phyloP scores from a whole-genome alignment of 192 early-diverging fungal genomes.

The Coemansia sp. region DNA sequence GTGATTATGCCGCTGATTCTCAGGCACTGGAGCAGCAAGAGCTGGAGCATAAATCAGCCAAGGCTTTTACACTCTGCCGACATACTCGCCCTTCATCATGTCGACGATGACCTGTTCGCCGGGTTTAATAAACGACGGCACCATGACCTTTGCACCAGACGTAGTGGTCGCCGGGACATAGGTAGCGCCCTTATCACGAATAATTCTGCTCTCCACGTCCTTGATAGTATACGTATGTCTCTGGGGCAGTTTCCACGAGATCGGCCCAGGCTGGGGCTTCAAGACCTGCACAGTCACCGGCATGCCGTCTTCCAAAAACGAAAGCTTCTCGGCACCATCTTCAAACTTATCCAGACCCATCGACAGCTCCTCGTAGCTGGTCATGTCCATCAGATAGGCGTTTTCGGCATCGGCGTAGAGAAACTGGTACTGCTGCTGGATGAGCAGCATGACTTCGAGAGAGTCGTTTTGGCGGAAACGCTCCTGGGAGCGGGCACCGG shows the following conservation, averaged over 20 bases:
- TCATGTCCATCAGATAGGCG: slow-evolving; percentile 65
- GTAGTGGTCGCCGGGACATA: slow-evolving; percentile 64
- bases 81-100: slow-evolving; percentile 59
- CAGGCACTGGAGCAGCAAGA: too few species aligned
- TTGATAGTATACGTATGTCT: slow-evolving; percentile 57
- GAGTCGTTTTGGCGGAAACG: slow-evolving; percentile 67
- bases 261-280: slow-evolving; percentile 56
- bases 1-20: too few species aligned
- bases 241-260: slow-evolving; percentile 60
- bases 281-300: slow-evolving; percentile 55
- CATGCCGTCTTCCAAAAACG: slow-evolving; percentile 55
- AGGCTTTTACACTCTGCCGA: slow-evolving; percentile 56
- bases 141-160: slow-evolving; percentile 62
- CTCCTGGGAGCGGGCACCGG: slow-evolving; percentile 56
- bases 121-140: slow-evolving; percentile 78
- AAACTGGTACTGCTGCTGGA: slow-evolving; percentile 64
- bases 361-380: slow-evolving; percentile 68
- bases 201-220: slow-evolving; percentile 48
- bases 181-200: slow-evolving; percentile 65
- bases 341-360: slow-evolving; percentile 56
- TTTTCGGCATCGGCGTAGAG: slow-evolving; percentile 65
- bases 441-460: slow-evolving; percentile 68
- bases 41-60: too few species aligned
- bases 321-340: slow-evolving; percentile 52
- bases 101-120: slow-evolving; percentile 76